Base-by-base conservation (phyloP, 352 stramenopile species). In the Blastocystis hominis region DNA sequence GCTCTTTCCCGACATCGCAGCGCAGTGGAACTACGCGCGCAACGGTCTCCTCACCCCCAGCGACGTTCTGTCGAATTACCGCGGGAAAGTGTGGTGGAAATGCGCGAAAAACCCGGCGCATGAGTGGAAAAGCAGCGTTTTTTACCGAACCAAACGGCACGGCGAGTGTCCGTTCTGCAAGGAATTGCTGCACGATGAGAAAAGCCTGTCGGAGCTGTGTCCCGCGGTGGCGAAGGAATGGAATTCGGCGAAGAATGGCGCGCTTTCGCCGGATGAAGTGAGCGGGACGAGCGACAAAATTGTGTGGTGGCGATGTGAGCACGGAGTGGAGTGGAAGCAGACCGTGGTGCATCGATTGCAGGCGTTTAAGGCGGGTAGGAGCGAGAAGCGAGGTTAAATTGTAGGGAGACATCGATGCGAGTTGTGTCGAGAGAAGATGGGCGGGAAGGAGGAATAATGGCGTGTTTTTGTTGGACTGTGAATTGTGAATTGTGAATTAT, bases 271-370 rank as follows among this genome's bases (percentile, higher is more conserved):
- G 1, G 44, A 80, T 5, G 70, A 80, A 15, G 50, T 80, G 17
- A 80, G 70, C 50, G 46, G 24, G 17, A 36, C 4, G 17, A 80
- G 70, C 50, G 30, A 42, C 44, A 64, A 64, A 38, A 64, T 64
- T n/a, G 44, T 80, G 24, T 80, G 70, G 70, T 80, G 70, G 70
- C 62, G 55, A n/a, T 80, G 70, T 38, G 36, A 80, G 44, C 70
- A 80, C 50, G 70, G 70, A n/a, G 70, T 80, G 4, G 70, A 80
- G 55, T 80, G 70, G 70, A 80, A 80, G 44, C 38, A 80, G 30
- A 64, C 38, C 30, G 70, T 80, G 0, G 15, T 64, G 6, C 34
- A 80, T n/a, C 20, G 70, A 34, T 42, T 61, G 13, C 20, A 63
- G 24, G 13, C 24, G 44, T 46, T 80, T 30, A 15, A 42, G 36